Conservation (phyloP, 2,329 filamentous ascomycete species). For the Aspergillus hiratsukae region DNA sequence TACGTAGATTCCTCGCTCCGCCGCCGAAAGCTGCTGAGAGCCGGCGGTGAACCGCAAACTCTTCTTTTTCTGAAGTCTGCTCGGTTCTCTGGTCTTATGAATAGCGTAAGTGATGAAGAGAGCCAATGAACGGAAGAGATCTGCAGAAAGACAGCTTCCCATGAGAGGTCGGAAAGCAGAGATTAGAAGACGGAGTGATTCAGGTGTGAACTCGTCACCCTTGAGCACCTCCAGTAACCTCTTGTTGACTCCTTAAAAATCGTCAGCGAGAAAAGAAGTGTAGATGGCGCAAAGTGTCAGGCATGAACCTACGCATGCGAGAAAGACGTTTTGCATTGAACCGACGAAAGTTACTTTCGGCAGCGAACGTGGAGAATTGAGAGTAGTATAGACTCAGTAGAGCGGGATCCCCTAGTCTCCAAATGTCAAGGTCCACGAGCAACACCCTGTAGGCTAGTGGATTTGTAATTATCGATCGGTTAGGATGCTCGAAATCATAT, state of each 20-base stretch:
- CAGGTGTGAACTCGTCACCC: constrained; percentile 68
- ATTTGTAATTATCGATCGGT: constrained; percentile 91
- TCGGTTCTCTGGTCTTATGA: constrained; percentile 54
- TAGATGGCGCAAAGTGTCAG: neutral
- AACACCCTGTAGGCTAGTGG: constrained; percentile 89
- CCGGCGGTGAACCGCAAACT: constrained; percentile 35
- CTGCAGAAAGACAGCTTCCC: constrained; percentile 73
- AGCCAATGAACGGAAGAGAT: constrained; percentile 79
- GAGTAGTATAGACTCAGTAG: constrained; percentile 88
- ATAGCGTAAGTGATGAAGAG: constrained; percentile 91
- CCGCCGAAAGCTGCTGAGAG: constrained; percentile 25
- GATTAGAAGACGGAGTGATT: constrained; percentile 72
- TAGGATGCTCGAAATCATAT: constrained; percentile 72
- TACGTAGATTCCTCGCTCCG: constrained; percentile 35
- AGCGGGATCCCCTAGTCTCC: constrained; percentile 71
- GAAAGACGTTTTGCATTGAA: constrained; percentile 86
- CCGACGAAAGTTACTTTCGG: constrained; percentile 84
- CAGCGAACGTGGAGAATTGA: constrained; percentile 83
- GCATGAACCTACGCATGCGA: constrained; percentile 70
- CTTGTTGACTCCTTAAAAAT: constrained; percentile 71
- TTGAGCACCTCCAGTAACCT: constrained; percentile 86
- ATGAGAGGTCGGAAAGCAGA: constrained; percentile 74
- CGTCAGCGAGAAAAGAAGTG: constrained; percentile 13
- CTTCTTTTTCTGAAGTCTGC: constrained; percentile 44
- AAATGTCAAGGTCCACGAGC: constrained; percentile 88